These are phyloP conservation scores for Nyctanthes arbortristis DNA, from an alignment of 257 asterid genomes.

Conservation along the genomic window DNA sequence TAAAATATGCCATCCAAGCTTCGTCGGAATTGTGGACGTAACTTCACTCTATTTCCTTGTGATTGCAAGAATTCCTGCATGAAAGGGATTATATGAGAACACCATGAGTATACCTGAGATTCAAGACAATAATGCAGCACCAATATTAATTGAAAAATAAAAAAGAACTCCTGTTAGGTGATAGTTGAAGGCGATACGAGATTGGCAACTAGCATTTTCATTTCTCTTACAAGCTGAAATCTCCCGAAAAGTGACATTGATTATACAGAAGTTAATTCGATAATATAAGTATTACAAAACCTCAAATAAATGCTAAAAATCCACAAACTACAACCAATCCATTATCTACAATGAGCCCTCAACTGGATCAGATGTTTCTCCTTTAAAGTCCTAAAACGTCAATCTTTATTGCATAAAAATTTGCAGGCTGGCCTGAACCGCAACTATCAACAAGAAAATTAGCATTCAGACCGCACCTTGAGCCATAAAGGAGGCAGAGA, in stretches of 20 bases:
- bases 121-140: conserved; percentile 1
- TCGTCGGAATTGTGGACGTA: conserved; percentile 69
- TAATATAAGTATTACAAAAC: background rate
- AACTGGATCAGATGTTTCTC: background rate
- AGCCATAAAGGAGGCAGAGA: conserved; percentile 87
- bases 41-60: conserved; percentile 78
- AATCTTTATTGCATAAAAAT: background rate
- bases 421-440: background rate
- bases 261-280: background rate
- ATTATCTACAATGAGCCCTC: background rate
- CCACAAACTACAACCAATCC: background rate
- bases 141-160: background rate
- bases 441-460: background rate
- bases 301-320: background rate
- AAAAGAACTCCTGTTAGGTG: background rate
- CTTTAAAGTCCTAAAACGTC: background rate
- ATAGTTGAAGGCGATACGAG: background rate
- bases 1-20: conserved; percentile 58
- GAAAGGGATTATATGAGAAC: conserved; percentile 14
- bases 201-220: background rate
- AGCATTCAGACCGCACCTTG: conserved; percentile 45
- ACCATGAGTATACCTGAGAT: background rate
- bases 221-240: background rate
- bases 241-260: background rate
- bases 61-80: conserved; percentile 76